These are phyloP conservation scores for Austroboletus novae-zelandiae DNA, from an alignment of 1,284 basidiomycete genomes.

Conservation along the genomic window DNA sequence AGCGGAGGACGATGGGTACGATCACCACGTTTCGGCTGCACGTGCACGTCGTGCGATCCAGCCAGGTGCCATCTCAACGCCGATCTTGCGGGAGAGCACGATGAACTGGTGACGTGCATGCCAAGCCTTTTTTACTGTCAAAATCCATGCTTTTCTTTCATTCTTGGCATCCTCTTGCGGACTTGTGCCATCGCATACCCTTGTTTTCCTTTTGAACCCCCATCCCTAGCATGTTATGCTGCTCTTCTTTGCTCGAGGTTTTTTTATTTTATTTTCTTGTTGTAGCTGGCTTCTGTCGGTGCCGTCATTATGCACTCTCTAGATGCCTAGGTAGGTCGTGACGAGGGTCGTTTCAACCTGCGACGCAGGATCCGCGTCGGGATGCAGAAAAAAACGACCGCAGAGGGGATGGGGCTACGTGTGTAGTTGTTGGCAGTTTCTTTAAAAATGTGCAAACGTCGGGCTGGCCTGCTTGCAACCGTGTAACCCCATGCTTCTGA, in stretches of 20 bases:
- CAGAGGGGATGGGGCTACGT: constrained; percentile 1
- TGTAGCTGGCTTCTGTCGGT: constrained; percentile 18
- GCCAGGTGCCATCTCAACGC: constrained; percentile 59
- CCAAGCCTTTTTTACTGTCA: neutral
- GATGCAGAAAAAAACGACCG: neutral
- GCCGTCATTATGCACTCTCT: constrained; percentile 24
- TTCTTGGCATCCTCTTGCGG: constrained; percentile 2
- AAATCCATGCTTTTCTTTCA: neutral
- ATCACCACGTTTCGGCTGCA: constrained; percentile 35
- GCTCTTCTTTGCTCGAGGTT: neutral
- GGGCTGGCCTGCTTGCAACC: constrained; percentile 20
- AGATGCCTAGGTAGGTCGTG: constrained; percentile 22
- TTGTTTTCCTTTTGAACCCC: neutral
- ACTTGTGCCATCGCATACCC: constrained; percentile 20
- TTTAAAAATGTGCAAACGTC: constrained; percentile 3
- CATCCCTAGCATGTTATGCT: neutral
- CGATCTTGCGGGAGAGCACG: constrained; percentile 66
- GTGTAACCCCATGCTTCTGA: neutral
- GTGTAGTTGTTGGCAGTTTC: neutral
- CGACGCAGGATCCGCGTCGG: neutral
- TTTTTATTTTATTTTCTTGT: constrained; percentile 6
- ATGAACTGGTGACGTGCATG: constrained; percentile 59
- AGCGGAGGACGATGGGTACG: constrained; percentile 26
- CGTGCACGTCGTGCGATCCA: constrained; percentile 52
- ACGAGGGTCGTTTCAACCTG: constrained; percentile 3